Evolutionary conservation across 345 rosid genomes (phyloP), one percentile per base, ranked within the genome.

Genomic region (Acer saccharum): DNA sequence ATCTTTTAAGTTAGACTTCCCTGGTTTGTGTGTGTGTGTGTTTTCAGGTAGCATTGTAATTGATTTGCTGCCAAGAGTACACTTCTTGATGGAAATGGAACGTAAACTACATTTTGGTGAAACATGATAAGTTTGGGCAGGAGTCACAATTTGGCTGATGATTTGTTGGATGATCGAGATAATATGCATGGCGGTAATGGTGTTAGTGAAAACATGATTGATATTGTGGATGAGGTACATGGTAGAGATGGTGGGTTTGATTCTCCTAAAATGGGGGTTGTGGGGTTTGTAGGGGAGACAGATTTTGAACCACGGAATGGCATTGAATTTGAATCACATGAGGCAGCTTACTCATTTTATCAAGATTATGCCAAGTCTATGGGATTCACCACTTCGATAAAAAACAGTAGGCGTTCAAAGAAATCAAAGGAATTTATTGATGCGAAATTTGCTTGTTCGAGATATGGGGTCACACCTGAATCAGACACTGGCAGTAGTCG

Each of bases 361-460:
- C 87, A 84, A 67, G 84, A 84, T 21, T 81, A 81, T 81, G 87
- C 87, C 41, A 78, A 81, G 76, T 84, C 87, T 57, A 84, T 81
- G 87, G 87, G 84, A 74, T 84, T 84, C 73, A 81, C 82, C 70
- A 81, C 84, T 25, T 81, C 84, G 1, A 81, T 81, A 63, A 81
- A 84, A 46, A 84, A 84, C 66, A 84, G 87, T 78, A 76, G 87
- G 65, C 78, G 87, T 43, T 84, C 87, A 14, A 79, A 84, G 68
- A 84, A 79, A 69, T 81, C 87, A 16, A 81, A 84, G 44, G 82
- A 84, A 71, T 84, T 84, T 63, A 84, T 81, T 48, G 87, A 76
- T 67, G 78, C 78, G 35, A 76, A 76, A 68, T 76, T 76, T 54
- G 78, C 78, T 4, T 76, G 78, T 76, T 84, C 87, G 7, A 78